Percentiles rank a stretch among this genome's conserved stretches.
Conservation (phyloP, 139 green algal species). For the Tetratostichococcus sp. region DNA sequence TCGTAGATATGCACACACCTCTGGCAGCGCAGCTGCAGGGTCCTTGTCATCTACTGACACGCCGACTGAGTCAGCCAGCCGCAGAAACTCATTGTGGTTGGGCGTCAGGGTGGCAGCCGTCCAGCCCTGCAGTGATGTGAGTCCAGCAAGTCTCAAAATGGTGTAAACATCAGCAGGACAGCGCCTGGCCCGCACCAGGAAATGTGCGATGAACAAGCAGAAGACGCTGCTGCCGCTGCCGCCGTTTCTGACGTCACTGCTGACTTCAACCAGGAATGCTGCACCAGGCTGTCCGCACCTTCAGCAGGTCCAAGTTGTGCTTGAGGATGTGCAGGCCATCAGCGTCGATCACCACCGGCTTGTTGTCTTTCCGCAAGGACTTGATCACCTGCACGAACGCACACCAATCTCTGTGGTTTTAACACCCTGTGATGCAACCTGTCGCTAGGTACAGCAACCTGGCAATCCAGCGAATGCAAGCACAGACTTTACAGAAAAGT, state of each 20-base stretch:
- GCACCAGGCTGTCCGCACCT: too few species aligned
- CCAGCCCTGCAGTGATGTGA: not conserved
- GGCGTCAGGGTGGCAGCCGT: not conserved
- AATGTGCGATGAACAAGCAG: too few species aligned
- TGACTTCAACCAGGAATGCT: too few species aligned
- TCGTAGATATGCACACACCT: too few species aligned
- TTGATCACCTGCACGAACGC: conserved; percentile 32
- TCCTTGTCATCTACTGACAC: not conserved
- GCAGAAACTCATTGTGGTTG: not conserved
- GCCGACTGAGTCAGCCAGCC: not conserved
- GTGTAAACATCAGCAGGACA: too few species aligned
- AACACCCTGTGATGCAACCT: not conserved
- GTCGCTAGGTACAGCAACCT: too few species aligned
- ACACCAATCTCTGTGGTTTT: not conserved
- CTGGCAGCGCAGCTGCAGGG: not conserved
- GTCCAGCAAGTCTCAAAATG: too few species aligned
- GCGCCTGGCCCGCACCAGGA: too few species aligned
- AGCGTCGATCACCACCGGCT: conserved; percentile 57
- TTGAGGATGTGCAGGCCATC: conserved; percentile 52
- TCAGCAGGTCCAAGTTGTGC: conserved; percentile 14
- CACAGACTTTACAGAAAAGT: too few species aligned
- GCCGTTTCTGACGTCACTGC: too few species aligned
- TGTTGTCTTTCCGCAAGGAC: conserved; percentile 10
- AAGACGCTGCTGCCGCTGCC: too few species aligned
- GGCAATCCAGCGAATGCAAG: too few species aligned